Conservation (phyloP, 768 basidiomycete species). For the Amanita fuliginea region DNA sequence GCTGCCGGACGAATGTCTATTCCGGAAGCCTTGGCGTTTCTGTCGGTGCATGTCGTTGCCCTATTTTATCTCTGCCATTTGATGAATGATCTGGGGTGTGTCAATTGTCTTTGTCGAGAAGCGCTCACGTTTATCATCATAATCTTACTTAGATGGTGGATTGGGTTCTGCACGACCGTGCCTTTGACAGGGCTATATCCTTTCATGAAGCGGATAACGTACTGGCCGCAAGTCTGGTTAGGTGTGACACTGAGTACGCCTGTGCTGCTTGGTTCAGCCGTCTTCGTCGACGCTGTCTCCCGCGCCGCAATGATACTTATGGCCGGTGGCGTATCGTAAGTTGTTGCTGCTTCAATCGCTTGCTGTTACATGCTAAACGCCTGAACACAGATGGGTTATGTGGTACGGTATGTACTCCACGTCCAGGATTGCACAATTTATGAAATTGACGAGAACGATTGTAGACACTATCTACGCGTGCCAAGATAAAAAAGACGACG, state of each 20-base stretch:
- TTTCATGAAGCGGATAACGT: slow-evolving; percentile 28
- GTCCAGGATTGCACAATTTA: background rate
- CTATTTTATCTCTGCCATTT: background rate
- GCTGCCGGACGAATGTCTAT: slow-evolving; percentile 18
- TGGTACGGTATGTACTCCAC: background rate
- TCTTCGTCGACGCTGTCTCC: slow-evolving; percentile 4
- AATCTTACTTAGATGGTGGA: slow-evolving; percentile 11
- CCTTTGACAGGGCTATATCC: slow-evolving; percentile 23
- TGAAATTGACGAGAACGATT: background rate
- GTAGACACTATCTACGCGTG: slow-evolving; percentile 44
- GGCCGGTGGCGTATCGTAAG: slow-evolving; percentile 2
- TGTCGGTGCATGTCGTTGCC: slow-evolving; percentile 3
- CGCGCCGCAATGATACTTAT: background rate
- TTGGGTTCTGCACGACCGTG: slow-evolving; percentile 14
- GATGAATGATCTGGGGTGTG: background rate
- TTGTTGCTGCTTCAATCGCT: background rate
- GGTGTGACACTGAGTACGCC: slow-evolving; percentile 6
- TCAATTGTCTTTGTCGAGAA: background rate
- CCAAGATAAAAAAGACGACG: slow-evolving; percentile 47
- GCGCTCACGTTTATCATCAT: background rate
- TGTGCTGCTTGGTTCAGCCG: slow-evolving; percentile 10
- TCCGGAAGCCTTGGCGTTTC: slow-evolving; percentile 14
- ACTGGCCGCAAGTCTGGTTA: slow-evolving; percentile 31
- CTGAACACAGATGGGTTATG: background rate
- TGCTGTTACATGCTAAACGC: background rate